Base-by-base conservation (phyloP, 2,329 filamentous ascomycete genomes). In the Aureobasidium pullulans region DNA sequence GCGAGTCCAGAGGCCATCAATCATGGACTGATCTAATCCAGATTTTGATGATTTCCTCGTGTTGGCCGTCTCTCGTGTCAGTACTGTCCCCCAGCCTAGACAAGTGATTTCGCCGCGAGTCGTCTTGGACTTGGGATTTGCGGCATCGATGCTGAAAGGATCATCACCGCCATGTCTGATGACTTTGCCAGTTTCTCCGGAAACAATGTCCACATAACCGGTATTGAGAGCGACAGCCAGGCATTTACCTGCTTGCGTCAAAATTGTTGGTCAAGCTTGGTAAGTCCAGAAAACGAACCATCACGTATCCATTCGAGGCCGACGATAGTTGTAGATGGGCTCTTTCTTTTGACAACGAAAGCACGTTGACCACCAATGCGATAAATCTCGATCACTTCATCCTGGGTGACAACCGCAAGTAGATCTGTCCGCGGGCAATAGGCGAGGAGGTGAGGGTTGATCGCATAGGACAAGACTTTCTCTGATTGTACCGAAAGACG, bases 351-450 rank as follows among this genome's bases (percentile, higher is more conserved):
- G 29, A 78, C 63, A 0, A 80, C 80, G 67, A 87, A 86, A 2
- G 86, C 84, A 52, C 78, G 72, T 66, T 96, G 90, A 1, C 87
- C 87, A 62, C 88, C 89, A 15, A 92, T 81, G 50, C 93, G 83
- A 73, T 88, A 92, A 44, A 96, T 84, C 64, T 87, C 81, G 16
- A 96, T 77, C 52, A 85, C 84, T 50, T 84, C 84, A 62, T 85
- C 82, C 15, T 81, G 79, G n/a, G 81, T 83, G 11, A 88, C 88
- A 11, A 91, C 79, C 5, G 87, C 86, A n/a, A 88, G 80, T 47
- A 97, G 79, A 73, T 96, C 90, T 77, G 96, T 89, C 8, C 86
- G 87, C 15, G 92, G 90, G 72, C 90, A 96, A 72, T 88, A 90
- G 29, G 85, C 81, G 36, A 93, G 78, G 53, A 87, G 81, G 48